Conservation (phyloP, 1,284 basidiomycete species). For the Sporisorium graminicola region DNA sequence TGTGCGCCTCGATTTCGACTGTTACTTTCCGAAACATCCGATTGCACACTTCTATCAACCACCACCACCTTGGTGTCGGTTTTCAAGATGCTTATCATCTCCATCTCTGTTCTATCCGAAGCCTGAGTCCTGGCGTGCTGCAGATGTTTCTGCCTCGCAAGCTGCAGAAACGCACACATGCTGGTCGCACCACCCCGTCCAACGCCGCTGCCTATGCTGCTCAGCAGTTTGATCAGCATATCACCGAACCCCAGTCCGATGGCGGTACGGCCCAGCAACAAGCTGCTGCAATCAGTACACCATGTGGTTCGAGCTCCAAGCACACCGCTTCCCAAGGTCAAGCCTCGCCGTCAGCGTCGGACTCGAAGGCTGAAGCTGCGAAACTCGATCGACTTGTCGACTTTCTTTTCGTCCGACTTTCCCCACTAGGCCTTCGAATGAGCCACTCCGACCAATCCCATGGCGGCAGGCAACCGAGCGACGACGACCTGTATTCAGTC, state of each 20-base stretch:
- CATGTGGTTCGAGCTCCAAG: not conserved
- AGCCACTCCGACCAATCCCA: not conserved
- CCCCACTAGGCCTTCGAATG: conserved; percentile 10
- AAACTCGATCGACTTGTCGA: conserved; percentile 34
- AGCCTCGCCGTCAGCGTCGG: not conserved
- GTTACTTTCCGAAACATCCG: too few relatives aligned
- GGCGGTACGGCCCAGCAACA: not conserved
- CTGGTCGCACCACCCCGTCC: not conserved
- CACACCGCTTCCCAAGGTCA: not conserved
- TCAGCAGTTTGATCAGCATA: too few relatives aligned
- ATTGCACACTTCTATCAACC: too few relatives aligned
- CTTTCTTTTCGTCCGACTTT: conserved; percentile 19
- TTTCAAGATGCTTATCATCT: too few relatives aligned
- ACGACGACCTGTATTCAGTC: not conserved
- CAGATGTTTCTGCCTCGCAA: conserved; percentile 42
- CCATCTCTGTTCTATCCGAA: too few relatives aligned
- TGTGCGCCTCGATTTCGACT: too few relatives aligned
- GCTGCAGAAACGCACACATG: conserved; percentile 25
- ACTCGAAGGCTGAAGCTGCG: conserved; percentile 6
- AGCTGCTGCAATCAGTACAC: not conserved
- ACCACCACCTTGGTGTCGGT: too few relatives aligned
- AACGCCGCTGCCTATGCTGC: not conserved
- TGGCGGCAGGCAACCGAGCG: not conserved
- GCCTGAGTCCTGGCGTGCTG: not conserved
- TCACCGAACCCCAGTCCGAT: too few relatives aligned